Evolutionary conservation across 345 rosid species (phyloP), one percentile per base, ranked within the genome.

Genomic region (Pistacia atlantica): DNA sequence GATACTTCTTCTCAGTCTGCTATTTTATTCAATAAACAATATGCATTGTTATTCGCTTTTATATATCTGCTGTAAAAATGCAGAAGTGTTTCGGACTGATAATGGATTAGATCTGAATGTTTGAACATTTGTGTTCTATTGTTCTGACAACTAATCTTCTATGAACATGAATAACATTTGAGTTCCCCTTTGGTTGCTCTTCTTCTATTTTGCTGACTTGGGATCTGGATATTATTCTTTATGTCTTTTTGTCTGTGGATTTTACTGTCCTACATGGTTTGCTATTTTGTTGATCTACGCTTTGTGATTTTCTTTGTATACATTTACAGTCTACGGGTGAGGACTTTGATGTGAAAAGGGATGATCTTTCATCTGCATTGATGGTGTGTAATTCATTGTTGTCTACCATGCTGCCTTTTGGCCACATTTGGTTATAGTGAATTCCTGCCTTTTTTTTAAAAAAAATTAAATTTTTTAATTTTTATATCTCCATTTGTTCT

Each of bases 351-450:
- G 77, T 86, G 77, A 79, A 72, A 82, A 91, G 92, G 89, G 97
- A 92, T 78, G 90, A 90, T 77, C 95, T 95, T 37, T 89, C 98
- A 71, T 84, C 78, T 78, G 96, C 90, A 67, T 80, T 95, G 72
- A 82, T 89, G 93, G 99, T 95, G 87, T 56, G 89, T 77, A 68
- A 45, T 48, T 64, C 51, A 57, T 66, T 59, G 25, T 67, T 59
- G 69, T 78, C 71, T 14, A 58, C 75, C 75, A 72, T 76, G 51
- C 80, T 69, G 8, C 69, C 51, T 67, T 78, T 37, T 56, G 6
- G 18, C 7, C n/a, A 42, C 25, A 17, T 66, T 25, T 17, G 61
- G 46, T 31, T 35, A 31, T 13, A 3, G 35, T 54, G 57, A 54
- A 54, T 51, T 51, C 55, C 13, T 12, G 55, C 55, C 13, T 51